Evolutionary conservation across 176 grass and related monocot genomes (phyloP), one percentile per base, ranked within the genome.

Genomic region (Carex cristatella): DNA sequence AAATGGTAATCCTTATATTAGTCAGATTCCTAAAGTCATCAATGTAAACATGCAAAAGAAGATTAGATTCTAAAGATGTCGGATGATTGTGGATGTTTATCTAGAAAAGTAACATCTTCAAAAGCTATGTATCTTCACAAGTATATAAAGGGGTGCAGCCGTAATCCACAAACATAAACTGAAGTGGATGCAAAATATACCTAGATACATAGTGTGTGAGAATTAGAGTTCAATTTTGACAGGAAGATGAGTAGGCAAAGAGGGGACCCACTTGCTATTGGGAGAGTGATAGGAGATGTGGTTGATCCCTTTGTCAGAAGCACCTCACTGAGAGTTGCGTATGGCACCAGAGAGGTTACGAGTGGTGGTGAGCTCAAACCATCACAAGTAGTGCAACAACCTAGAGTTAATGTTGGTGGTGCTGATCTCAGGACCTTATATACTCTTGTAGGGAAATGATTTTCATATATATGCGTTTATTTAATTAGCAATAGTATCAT

Each of bases 241-340:
- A 23, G 18, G 84, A 89, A 80, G 81, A 88, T 81, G 86, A 72
- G 74, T n/a, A 93, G 91, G 75, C 84, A 89, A 9, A 89, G 92
- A 58, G 91, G 91, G 54, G 93, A 98, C 53, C 64, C 95, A 16
- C 69, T 98, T 73, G 91, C 89, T 4, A 86, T 98, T n/a, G 93
- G 91, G 12, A 92, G 93, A 88, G 93, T 98, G 38, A 84, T 98
- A 28, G 93, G 95, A 19, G 95, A 98, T 61, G 93, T 98, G 84
- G 61, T 98, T 1, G 95, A 98, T 88, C 74, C 48, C 4, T 98
- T 94, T 89, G 69, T 87, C 55, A 82, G 89, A 9, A 93, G 77
- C 69, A 88, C 87, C 72, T 55, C 66, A 38, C 81, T 97, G n/a
- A 74, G 61, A 37, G 90, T 91, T 7, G 83, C 16, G 16, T 97